A percentile compares a stretch with the other conserved stretches of the same genome.
phyloP scores from a whole-genome alignment of 2,329 filamentous ascomycete species.

The Colletotrichum kahawae region DNA sequence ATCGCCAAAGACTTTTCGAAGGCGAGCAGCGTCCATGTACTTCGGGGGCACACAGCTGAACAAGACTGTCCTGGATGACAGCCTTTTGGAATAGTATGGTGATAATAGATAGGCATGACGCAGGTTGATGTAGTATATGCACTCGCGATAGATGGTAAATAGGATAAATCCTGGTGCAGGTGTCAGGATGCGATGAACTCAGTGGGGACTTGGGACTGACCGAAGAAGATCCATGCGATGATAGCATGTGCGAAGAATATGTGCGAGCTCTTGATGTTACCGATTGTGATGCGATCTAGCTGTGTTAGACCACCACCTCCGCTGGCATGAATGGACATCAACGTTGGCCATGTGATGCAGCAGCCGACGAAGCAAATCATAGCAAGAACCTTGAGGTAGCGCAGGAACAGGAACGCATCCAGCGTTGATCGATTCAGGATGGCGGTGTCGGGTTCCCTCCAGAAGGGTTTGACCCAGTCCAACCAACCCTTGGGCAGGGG shows the following conservation, averaged over 20 bases:
- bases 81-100: constrained; percentile 79
- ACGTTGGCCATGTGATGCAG: constrained; percentile 82
- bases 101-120: constrained; percentile 93
- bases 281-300: constrained; percentile 63
- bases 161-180: constrained; percentile 70
- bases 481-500: constrained; percentile 63
- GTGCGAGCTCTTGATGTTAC: constrained; percentile 61
- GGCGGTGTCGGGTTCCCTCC: constrained; percentile 74
- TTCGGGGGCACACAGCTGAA: constrained; percentile 84
- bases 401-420: constrained; percentile 89
- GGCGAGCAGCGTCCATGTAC: constrained; percentile 75
- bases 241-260: constrained; percentile 82
- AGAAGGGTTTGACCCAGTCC: constrained; percentile 73
- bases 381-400: constrained; percentile 67
- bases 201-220: constrained; percentile 20
- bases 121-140: constrained; percentile 91
- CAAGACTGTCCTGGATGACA: constrained; percentile 92
- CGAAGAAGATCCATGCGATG: constrained; percentile 82
- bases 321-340: constrained; percentile 84
- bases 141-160: constrained; percentile 87
- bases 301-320: constrained; percentile 70
- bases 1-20: constrained; percentile 78
- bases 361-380: constrained; percentile 82
- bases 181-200: not conserved
- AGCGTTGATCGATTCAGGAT: constrained; percentile 90